These are phyloP conservation scores for Macadamia tetraphylla DNA, from an alignment of 164 flowering plant species.

Conservation along the genomic window DNA sequence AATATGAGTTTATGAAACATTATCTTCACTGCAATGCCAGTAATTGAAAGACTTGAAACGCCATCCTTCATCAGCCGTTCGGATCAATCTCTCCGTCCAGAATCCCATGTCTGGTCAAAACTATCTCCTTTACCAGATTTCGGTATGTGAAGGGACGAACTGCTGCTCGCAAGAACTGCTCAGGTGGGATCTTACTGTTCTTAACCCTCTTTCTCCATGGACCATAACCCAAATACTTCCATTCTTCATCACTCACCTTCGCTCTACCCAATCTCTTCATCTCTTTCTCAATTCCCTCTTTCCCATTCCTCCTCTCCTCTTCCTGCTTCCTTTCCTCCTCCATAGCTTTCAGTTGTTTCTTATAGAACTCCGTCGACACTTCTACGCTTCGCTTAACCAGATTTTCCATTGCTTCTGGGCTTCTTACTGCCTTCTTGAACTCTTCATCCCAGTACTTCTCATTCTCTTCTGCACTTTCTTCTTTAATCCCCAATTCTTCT, in stretches of 20 bases:
- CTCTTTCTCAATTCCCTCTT: slow-evolving; percentile 31
- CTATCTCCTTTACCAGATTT: slow-evolving; percentile 93
- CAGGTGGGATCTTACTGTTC: slow-evolving; percentile 82
- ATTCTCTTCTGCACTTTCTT: slow-evolving; percentile 50
- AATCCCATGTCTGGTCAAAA: slow-evolving; percentile 80
- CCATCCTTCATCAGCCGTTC: slow-evolving; percentile 20
- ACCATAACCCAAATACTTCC: slow-evolving; percentile 57
- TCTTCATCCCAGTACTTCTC: slow-evolving; percentile 67
- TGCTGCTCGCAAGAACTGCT: slow-evolving; percentile 64
- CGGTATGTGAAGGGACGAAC: slow-evolving; percentile 85
- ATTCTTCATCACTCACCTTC: slow-evolving; percentile 49
- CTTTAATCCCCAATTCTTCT: slow-evolving; percentile 25
- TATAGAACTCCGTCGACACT: slow-evolving; percentile 30
- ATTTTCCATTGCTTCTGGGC: slow-evolving; percentile 63
- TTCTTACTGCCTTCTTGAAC: slow-evolving; percentile 61
- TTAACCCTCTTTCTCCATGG: slow-evolving; percentile 51
- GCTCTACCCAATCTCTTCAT: slow-evolving; percentile 33
- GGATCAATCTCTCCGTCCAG: slow-evolving; percentile 73
- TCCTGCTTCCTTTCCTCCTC: slow-evolving; percentile 17
- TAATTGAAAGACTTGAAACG: too few species aligned
- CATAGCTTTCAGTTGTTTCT: slow-evolving; percentile 40
- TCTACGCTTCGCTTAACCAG: slow-evolving; percentile 48
- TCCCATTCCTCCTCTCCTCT: slow-evolving; percentile 5
- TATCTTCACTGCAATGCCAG: too few species aligned
- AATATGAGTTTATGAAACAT: too few species aligned